Evolutionary conservation across 805 yeast species (phyloP), one percentile per base, ranked within the genome.

Genomic region (Candida koratica): DNA sequence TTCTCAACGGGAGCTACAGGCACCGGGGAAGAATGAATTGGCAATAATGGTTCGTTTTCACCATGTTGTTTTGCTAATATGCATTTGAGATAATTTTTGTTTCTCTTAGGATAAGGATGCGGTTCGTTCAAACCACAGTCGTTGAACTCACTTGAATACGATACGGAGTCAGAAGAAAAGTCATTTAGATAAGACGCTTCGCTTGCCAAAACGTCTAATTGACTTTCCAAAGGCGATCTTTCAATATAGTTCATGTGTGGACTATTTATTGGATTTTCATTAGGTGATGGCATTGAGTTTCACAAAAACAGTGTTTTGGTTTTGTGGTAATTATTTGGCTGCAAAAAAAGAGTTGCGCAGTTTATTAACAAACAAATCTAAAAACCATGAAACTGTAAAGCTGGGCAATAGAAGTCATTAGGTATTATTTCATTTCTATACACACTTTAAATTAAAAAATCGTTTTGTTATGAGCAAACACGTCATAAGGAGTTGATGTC

Each of bases 141-240:
- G 36, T 25, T 29, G 14, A 37, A 28, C 33, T 20, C 20, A 31
- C 27, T 22, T 11, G 34, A 22, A 23, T 31, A 31, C n/a, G 34
- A 31, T 3, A 31, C 17, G 7, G 34, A 15, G 17, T 31, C 34
- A 27, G 35, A 34, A 9, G 42, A 36, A 36, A 36, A 37, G 32
- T 43, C 49, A 30, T 45, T 43, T 12, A 53, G 45, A 15, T 32
- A 43, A 6, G 55, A 46, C 3, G 61, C 58, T 34, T 52, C 55
- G 20, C 46, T 48, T 6, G 59, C 59, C 5, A 54, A 33, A 9
- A 38, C 48, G 28, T 54, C 60, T 14, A 54, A 46, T 14, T 50
- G 51, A 19, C 47, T 29, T 13, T 38, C 33, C 25, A 38, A 38
- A 14, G 37, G 37, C 5, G 38, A 36, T n/a, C 4, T 18, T 8